Evolutionary conservation across 2,329 filamentous ascomycete species (phyloP), one percentile per base, ranked within the genome.

Genomic region (Piedraia hortae): DNA sequence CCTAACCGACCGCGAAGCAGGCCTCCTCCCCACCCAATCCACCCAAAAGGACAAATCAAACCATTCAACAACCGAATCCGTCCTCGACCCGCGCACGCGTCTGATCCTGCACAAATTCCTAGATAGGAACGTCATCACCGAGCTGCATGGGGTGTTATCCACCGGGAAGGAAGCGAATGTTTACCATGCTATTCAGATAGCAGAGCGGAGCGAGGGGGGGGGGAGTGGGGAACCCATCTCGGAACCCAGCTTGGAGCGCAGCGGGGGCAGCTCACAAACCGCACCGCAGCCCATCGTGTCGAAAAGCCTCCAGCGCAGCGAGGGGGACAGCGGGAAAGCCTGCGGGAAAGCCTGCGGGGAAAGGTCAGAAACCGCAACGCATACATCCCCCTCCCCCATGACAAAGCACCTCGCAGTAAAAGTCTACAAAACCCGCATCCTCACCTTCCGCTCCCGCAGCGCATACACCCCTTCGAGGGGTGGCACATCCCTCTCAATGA

Each of bases 81-180:
- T 97, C 21, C 53, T 97, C 28, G 85, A 97, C 47, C 75, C 78
- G 30, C 62, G 78, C 24, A 97, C 85, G 8, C 71, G 80, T 33
- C 89, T 91, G 75, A 80, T 97, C 28, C 54, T 97, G 24, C 56
- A 91, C 31, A 77, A 91, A 50, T 77, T 97, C 60, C 82, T 93
- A 52, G 91, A 93, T 45, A 66, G 77, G 15, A 71, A 77, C 28
- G 56, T 82, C 30, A 67, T 97, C 21, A 74, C 70, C 26, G 80
- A 91, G 45, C 69, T 97, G 22, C 78, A 97, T 43, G 85, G 88
- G 20, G 85, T 85, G 41, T 61, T 97, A 34, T 90, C 77, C 28
- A 97, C 85, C 0, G 85, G 85, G 25, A 97, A 97, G 45, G 85
- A 97, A 47, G 85, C 85, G 28, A 97, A 97, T 43, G 85, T 97